Evolutionary conservation across 192 early-diverging fungal genomes (phyloP).

Genomic region (Umbelopsis ramanniana): DNA sequence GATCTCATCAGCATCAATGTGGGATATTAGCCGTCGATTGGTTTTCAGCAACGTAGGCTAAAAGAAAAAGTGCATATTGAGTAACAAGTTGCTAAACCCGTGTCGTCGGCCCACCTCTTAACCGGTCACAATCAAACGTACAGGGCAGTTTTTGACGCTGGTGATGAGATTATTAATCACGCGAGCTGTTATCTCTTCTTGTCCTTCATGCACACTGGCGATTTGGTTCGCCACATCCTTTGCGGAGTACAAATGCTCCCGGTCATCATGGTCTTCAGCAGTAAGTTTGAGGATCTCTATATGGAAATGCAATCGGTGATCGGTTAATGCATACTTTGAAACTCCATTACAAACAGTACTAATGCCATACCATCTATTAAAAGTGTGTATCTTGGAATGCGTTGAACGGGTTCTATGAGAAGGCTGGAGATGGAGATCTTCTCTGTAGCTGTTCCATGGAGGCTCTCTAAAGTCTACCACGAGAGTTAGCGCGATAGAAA

Average conservation of each 20-base stretch:
- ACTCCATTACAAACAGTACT: not conserved
- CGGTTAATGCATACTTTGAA: not conserved
- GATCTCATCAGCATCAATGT: slow-evolving; percentile 13
- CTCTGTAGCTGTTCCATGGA: not conserved
- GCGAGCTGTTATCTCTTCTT: slow-evolving; percentile 9
- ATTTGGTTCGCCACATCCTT: not conserved
- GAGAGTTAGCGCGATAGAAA: not conserved
- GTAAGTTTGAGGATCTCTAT: not conserved
- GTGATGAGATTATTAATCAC: not conserved
- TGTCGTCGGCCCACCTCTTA: not conserved
- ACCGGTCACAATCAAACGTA: not conserved
- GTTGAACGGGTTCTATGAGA: not conserved
- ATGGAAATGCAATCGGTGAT: not conserved
- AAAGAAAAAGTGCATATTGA: not conserved
- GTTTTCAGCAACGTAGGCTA: not conserved
- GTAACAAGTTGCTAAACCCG: not conserved
- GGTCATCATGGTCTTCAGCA: not conserved
- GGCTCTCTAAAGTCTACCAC: not conserved
- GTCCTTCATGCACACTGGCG: not conserved
- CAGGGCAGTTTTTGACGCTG: slow-evolving; percentile 6
- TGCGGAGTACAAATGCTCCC: not conserved
- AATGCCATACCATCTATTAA: slow-evolving; percentile 3
- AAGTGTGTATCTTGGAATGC: not conserved
- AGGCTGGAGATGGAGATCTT: slow-evolving; percentile 9
- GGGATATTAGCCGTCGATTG: not conserved